These are phyloP conservation scores for Suillus placidus DNA, from an alignment of 768 basidiomycete genomes.

Conservation along the genomic window DNA sequence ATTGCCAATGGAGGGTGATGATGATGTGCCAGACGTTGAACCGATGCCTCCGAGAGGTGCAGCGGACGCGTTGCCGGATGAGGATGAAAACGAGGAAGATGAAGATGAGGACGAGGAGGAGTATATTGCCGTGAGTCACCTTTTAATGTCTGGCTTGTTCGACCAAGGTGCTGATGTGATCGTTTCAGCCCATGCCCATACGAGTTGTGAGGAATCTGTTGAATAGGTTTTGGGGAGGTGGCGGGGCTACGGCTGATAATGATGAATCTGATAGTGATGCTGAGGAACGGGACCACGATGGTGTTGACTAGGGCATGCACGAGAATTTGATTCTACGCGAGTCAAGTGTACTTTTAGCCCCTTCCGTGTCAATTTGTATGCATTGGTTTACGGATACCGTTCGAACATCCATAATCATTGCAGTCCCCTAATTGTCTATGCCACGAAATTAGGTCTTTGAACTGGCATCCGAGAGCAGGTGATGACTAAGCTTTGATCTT, in stretches of 20 bases:
- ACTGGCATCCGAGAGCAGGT: neutral
- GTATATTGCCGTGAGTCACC: slow-evolving; percentile 48
- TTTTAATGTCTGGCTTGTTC: neutral
- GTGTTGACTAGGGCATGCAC: neutral
- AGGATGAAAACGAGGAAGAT: slow-evolving; percentile 37
- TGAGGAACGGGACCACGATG: slow-evolving; percentile 6
- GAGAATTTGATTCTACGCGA: neutral
- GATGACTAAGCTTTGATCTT: neutral
- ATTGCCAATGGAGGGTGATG: slow-evolving; percentile 47
- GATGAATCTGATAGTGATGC: slow-evolving; percentile 10
- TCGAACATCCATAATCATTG: neutral
- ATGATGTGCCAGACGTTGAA: slow-evolving; percentile 12
- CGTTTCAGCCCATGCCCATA: slow-evolving; percentile 57
- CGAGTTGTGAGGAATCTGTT: slow-evolving; percentile 61
- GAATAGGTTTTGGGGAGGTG: slow-evolving; percentile 59
- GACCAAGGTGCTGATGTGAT: neutral
- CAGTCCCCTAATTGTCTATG: too few species aligned
- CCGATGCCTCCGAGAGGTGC: neutral
- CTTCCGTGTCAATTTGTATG: neutral
- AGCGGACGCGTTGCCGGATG: slow-evolving; percentile 22
- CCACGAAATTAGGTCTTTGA: too few species aligned
- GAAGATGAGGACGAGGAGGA: slow-evolving; percentile 51
- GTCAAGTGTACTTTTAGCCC: neutral
- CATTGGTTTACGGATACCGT: neutral
- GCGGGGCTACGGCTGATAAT: slow-evolving; percentile 27